Conservation (phyloP, 2,329 filamentous ascomycete genomes). For the Talaromyces rugulosus region DNA sequence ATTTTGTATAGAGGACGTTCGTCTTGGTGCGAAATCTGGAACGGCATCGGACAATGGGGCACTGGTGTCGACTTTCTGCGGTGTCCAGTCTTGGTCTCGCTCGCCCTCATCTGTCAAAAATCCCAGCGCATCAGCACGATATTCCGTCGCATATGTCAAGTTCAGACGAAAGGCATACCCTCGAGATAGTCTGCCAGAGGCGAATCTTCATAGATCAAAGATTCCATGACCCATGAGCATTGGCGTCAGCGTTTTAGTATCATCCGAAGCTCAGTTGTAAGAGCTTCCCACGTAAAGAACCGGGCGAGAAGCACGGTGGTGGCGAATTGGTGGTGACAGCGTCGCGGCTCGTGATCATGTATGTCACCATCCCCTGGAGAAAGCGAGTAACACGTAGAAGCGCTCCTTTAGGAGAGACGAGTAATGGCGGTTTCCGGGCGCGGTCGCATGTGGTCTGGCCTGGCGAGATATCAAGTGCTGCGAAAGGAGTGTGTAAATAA, state of each 20-base stretch:
- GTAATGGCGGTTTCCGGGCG: background rate
- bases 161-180: conserved; percentile 52
- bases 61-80: conserved; percentile 25
- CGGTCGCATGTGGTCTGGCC: background rate
- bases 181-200: conserved; percentile 86
- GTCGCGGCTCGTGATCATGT: background rate
- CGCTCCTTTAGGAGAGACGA: background rate
- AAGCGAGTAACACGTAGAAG: background rate
- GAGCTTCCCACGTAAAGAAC: background rate
- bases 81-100: conserved; percentile 36
- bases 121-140: conserved; percentile 11
- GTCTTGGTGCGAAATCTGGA: conserved; percentile 48
- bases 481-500: background rate
- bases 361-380: conserved; percentile 1
- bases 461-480: background rate
- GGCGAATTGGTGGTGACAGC: background rate
- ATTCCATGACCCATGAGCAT: conserved; percentile 64
- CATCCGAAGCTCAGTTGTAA: background rate
- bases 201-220: conserved; percentile 78
- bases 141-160: conserved; percentile 6
- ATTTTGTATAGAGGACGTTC: conserved; percentile 45
- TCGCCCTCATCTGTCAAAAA: conserved; percentile 41
- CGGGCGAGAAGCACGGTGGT: background rate
- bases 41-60: conserved; percentile 21
- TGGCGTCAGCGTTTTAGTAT: conserved; percentile 9